Base-by-base conservation (phyloP, 2,329 filamentous ascomycete species). In the Trichophyton benhamiae region DNA sequence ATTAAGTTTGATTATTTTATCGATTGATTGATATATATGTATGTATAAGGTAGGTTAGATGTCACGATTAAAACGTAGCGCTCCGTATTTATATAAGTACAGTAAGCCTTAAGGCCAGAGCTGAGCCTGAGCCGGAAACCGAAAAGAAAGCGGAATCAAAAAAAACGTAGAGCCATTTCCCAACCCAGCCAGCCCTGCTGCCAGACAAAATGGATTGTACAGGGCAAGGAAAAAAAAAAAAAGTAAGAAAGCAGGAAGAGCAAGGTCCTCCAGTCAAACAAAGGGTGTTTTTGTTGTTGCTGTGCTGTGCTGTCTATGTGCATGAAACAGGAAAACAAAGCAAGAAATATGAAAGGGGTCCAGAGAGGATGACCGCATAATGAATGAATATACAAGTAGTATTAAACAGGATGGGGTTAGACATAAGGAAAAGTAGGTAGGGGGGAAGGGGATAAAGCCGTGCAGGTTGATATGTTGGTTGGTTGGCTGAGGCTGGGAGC, bases 21-120 rank as follows among this genome's bases (percentile, higher is more conserved):
- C 3, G 4, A 27, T 52, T 52, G 33, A 3, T 13, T 38, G 9
- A 38, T 38, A 13, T 38, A 38, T 38, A 38, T 38, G 33, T 52
- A 27, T 48, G 44, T 52, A 52, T 52, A 25, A 15, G 48, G 27
- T 33, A 55, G 25, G 52, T 9, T 36, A 55, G 33, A 17, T 55
- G 17, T 55, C 25, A 20, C n/a, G n/a, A 36, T 33, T 33, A 55
- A 55, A 36, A 36, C 30, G n/a, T 33, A 33, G 52, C 20, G 30
- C 52, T 33, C 52, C 52, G 52, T 36, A 55, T 52, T 52, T 52
- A 25, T 55, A 55, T 33, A 55, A 55, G 30, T 55, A 55, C 52
- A 55, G 20, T 52, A 52, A 52, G 46, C 46, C 46, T 25, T 27
- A 27, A 52, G 41, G 46, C 46, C 46, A 52, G 44, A 48, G 17